Base-by-base conservation (phyloP, 2,329 filamentous ascomycete species). In the Sclerotinia spermophila region DNA sequence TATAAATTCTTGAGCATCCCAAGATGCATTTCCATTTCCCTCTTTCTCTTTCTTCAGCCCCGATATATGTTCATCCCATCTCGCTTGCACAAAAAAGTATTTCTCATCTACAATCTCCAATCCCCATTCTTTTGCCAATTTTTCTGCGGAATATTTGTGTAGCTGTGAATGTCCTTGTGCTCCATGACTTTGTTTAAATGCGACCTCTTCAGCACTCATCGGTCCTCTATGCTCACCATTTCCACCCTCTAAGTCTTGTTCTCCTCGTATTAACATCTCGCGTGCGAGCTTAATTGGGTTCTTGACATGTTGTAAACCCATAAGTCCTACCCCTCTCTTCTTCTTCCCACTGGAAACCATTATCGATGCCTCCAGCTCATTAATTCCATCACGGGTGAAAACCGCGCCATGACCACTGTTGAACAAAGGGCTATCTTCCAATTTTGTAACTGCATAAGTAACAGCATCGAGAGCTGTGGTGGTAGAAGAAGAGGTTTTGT, bases 371-470 rank as follows among this genome's bases (percentile, higher is more conserved):
- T 97, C 94, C 72, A 97, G 89, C 82, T 97, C 92, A 79, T 94
- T 94, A 73, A 89, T 86, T 27, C 94, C 94, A 74, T 91, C 89
- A 66, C 90, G 88, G 0, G 93, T 97, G 80, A 96, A 97, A 30
- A 97, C 93, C 66, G 93, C 92, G 68, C 94, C 94, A 76, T 89
- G 90, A 11, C 89, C 93, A 71, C 89, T 89, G 82, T 97, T 97
- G 85, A 96, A 97, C 6, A 96, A 86, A 2, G 90, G 86, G 77
- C 94, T 88, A 77, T 96, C 84, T 81, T 97, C 94, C 24, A 97
- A 86, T 38, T 90, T 84, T 1, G 84, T 83, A 17, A 96, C 93
- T 59, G 93, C 93, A 79, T 90, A 87, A 2, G 90, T 90, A 2
- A 92, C 93, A 0, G 89, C 86, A 69, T 93, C 89, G 21, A 97